These are phyloP conservation scores for Xylariales sp. DNA, from an alignment of 2,329 filamentous ascomycete genomes.

Conservation along the genomic window DNA sequence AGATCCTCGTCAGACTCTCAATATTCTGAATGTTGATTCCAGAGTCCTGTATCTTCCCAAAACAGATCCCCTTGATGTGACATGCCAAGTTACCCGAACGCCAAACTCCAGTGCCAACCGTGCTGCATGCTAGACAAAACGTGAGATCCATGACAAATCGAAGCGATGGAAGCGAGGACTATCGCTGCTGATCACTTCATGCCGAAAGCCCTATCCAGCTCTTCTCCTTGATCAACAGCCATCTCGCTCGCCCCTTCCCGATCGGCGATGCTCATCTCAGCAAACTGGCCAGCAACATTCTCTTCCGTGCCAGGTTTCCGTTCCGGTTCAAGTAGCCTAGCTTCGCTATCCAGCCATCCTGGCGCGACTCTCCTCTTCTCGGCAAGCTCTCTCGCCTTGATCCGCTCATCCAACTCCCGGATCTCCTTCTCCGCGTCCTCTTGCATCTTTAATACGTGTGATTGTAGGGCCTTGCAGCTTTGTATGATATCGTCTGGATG, in stretches of 20 bases:
- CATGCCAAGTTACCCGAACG: no score
- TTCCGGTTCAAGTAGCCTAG: conserved; percentile 64
- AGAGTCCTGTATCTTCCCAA: no score
- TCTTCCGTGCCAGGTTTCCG: conserved; percentile 27
- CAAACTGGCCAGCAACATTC: conserved; percentile 19
- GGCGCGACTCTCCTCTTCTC: conserved; percentile 78
- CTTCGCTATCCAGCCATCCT: conserved; percentile 75
- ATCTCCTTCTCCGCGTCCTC: conserved; percentile 65
- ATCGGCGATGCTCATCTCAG: conserved; percentile 24
- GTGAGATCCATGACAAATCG: no score
- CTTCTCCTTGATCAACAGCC: conserved; percentile 46
- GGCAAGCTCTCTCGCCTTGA: conserved; percentile 62
- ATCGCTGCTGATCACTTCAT: no score
- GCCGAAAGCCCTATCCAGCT: conserved; percentile 55
- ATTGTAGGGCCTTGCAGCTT: conserved; percentile 73
- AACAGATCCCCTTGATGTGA: no score
- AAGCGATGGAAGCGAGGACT: no score
- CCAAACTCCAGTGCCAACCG: no score
- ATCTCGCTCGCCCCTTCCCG: conserved; percentile 30
- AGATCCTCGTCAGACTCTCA: no score
- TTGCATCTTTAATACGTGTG: conserved; percentile 67
- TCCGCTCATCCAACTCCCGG: conserved; percentile 63
- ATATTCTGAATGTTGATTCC: no score
- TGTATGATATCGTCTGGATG: conserved; percentile 82
- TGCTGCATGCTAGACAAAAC: no score